Evolutionary conservation across 2,329 filamentous ascomycete species (phyloP).

Genomic region (Falciphora oryzae): DNA sequence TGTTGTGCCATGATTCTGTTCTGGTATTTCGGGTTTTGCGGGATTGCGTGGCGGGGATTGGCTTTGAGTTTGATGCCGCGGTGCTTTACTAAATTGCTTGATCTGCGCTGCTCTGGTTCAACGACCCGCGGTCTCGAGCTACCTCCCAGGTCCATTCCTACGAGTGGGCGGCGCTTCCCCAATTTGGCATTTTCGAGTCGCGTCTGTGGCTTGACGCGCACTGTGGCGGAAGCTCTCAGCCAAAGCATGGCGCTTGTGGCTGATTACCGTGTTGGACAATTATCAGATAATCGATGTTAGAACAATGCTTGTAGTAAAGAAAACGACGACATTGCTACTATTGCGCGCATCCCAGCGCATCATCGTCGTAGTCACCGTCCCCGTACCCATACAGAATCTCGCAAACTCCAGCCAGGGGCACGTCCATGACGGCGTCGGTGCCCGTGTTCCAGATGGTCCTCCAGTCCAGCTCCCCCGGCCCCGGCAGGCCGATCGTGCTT

Average conservation of each 20-base stretch:
- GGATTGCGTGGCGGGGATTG: no score
- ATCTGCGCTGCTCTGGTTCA: no score
- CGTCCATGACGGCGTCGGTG: constrained; percentile 96
- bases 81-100: not conserved
- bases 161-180: not conserved
- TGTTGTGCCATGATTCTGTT: constrained; percentile 30
- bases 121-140: no score
- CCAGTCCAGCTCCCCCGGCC: constrained; percentile 54
- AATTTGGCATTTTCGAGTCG: not conserved
- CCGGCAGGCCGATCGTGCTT: not conserved
- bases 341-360: not conserved
- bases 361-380: constrained; percentile 13
- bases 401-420: constrained; percentile 90
- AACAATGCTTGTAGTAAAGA: no score
- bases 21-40: not conserved
- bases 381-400: constrained; percentile 77
- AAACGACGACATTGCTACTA: not conserved
- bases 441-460: constrained; percentile 80
- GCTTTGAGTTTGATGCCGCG: not conserved
- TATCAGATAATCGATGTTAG: no score
- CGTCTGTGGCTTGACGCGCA: not conserved
- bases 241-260: not conserved
- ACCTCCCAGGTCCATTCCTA: no score
- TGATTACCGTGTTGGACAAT: not conserved
- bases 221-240: not conserved